Base-by-base conservation (phyloP, 2,329 filamentous ascomycete genomes). In the Ophiosphaerella herpotricha region DNA sequence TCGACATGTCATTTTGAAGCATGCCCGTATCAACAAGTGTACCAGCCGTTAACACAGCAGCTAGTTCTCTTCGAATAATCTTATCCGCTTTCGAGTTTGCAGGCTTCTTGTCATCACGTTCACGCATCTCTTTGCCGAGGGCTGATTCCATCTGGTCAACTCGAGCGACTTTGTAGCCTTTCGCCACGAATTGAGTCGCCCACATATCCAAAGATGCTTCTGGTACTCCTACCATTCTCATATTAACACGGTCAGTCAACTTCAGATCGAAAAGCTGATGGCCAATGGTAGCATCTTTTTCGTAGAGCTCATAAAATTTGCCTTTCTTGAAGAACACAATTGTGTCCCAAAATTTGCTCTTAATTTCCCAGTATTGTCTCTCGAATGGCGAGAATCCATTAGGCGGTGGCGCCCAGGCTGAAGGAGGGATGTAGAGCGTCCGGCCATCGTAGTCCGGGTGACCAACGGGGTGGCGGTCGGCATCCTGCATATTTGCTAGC, bases 301-400 rank as follows among this genome's bases (percentile, higher is more conserved):
- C 94, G 67, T 97, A 99, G 0, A 99, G 81, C 71, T 99, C 94
- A 69, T 97, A 99, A 74, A 99, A 99, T 66, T 99, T 99, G 66
- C 94, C 94, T 79, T 99, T 99, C 75, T 97, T 99, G 85, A 99
- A 99, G 76, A 99, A 99, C 13, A 99, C 93, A 39, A 99, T 88
- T 0, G 92, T 97, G 60, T 97, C 91, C 89, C 90, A 97, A 59
- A 95, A 90, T 63, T 97, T 97, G 73, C 92, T 89, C 77, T 99
- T 99, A 74, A 99, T 97, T 66, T 96, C 91, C 94, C 94, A 99
- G 72, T 99, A 99, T 70, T 99, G 94, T 73, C 91, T 95, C 75
- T 99, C 94, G 58, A 99, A 99, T 0, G 93, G 84, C 0, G 92
- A 95, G 70, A 99, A 97, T 23, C 89, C 87, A 26, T 77, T 76